These are phyloP conservation scores for Diaporthe helianthi DNA, from an alignment of 2,329 filamentous ascomycete species.

Conservation along the genomic window DNA sequence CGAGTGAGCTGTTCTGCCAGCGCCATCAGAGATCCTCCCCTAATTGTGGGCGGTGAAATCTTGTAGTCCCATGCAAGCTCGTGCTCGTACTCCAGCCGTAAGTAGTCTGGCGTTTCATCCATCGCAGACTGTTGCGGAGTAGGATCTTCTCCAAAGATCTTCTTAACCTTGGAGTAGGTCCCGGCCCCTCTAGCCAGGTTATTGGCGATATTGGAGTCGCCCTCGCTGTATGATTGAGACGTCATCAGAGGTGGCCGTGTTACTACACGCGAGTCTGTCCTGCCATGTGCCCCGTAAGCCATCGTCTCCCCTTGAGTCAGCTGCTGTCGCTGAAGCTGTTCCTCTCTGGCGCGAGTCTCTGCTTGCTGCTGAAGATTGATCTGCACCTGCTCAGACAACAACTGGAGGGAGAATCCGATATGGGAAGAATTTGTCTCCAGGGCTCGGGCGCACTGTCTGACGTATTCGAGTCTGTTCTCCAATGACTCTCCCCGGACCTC, in stretches of 20 bases:
- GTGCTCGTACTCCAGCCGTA: slow-evolving; percentile 85
- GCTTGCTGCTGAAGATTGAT: slow-evolving; percentile 58
- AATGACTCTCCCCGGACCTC: slow-evolving; percentile 89
- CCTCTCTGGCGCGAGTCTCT: slow-evolving; percentile 53
- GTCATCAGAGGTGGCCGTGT: slow-evolving; percentile 56
- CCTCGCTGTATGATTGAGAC: slow-evolving; percentile 71
- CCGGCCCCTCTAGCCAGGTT: slow-evolving; percentile 64
- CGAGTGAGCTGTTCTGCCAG: slow-evolving; percentile 94
- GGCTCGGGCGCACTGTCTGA: slow-evolving; percentile 77
- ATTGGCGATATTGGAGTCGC: slow-evolving; percentile 55
- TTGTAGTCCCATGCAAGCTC: slow-evolving; percentile 93
- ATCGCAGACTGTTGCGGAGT: slow-evolving; percentile 56
- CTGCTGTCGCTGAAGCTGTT: slow-evolving; percentile 55
- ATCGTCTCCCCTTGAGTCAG: slow-evolving; percentile 66
- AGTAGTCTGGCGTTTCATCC: slow-evolving; percentile 83
- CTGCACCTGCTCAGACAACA: slow-evolving; percentile 83
- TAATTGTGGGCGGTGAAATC: slow-evolving; percentile 75
- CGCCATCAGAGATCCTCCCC: slow-evolving; percentile 86
- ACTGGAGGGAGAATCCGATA: slow-evolving; percentile 84
- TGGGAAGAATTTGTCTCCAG: slow-evolving; percentile 88
- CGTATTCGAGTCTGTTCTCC: slow-evolving; percentile 83
- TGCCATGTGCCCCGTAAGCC: slow-evolving; percentile 62
- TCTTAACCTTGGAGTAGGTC: slow-evolving; percentile 66
- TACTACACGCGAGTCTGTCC: slow-evolving; percentile 62
- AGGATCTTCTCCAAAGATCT: slow-evolving; percentile 71